Evolutionary conservation across 805 yeast species (phyloP), one percentile per base, ranked within the genome.

Genomic region (Cyberlindnera maritima): DNA sequence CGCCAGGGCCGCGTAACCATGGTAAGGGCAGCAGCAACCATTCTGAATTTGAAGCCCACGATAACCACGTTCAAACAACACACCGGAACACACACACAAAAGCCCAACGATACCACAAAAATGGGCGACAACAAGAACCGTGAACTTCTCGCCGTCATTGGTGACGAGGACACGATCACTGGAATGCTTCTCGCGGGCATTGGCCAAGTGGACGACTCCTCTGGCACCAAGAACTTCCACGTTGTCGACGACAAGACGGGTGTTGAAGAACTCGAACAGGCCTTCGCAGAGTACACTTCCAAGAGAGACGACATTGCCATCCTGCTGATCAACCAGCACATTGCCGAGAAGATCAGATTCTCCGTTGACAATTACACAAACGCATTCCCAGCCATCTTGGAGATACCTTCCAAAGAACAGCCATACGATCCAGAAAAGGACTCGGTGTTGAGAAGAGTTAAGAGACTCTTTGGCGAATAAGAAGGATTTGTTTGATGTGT

Each of bases 371-470:
- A 79, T 40, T 94, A 78, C 69, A 81, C 95, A 15, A 80, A 83
- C 54, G 96, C 99, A 11, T 94, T 94, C 69, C 99, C 99, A 9
- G 97, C 99, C 3, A 81, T 94, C 40, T 75, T 94, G 62, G 99
- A 94, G 70, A 94, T 94, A 52, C 99, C 99, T 23, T 89, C 97
- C 14, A 94, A 94, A 72, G 99, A 94, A 63, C 98, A 94, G 66
- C 98, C 99, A 19, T 94, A 94, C 66, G 76, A 94, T 66, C 99
- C 99, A 18, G 98, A 92, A 66, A 94, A 92, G 80, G 99, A 94
- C 68, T 85, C 96, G 18, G 90, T 94, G 35, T 76, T 94, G 68
- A 84, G 92, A 70, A 86, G 96, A 66, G 99, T 94, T 29, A 85
- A 96, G 74, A 83, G 96, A 65, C 72, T 94, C 54, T 91, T 92